Evolutionary conservation across 23 red algal species (phyloP).

Genomic region (Agarophyton chilense): DNA sequence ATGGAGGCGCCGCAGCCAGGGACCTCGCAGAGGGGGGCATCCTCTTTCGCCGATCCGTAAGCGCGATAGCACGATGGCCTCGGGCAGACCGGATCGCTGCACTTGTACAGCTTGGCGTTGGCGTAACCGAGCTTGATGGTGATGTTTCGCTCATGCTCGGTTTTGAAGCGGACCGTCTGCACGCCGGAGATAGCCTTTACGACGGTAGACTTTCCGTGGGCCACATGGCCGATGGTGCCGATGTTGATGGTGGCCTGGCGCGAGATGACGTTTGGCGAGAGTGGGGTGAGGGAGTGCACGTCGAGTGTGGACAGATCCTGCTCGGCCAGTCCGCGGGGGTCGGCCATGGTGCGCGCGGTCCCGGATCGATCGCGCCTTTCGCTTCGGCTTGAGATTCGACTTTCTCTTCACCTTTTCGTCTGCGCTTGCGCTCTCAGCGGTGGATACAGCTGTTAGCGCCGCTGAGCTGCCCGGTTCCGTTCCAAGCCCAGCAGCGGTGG

Average conservation of each 20-base stretch:
- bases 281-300: conserved; percentile 80
- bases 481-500: too few relatives aligned
- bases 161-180: conserved; percentile 97
- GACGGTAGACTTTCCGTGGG: conserved; percentile 99
- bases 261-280: conserved; percentile 94
- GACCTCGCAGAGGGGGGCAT: conserved; percentile 81
- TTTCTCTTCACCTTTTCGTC: too few relatives aligned
- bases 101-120: conserved; percentile 99
- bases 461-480: too few relatives aligned
- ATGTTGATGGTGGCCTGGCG: conserved; percentile 99
- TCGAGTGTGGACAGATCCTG: conserved; percentile 91
- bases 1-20: conserved; percentile 82
- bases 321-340: conserved; percentile 60
- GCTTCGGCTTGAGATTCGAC: too few relatives aligned
- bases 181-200: conserved; percentile 98
- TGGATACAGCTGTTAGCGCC: too few relatives aligned
- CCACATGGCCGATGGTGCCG: conserved; percentile 99
- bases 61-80: conserved; percentile 94
- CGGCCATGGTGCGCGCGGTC: conserved; percentile 25
- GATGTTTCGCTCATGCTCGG: conserved; percentile 97
- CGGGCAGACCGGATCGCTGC: conserved; percentile 79
- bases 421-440: too few relatives aligned
- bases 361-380: too few relatives aligned
- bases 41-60: conserved; percentile 87
- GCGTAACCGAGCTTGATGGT: conserved; percentile 99